Percentiles rank a stretch among this genome's conserved stretches.
Evolutionary conservation across 371 early-diverging fungal genomes (phyloP).

Genomic region (Syncephalis plumigaleata): DNA sequence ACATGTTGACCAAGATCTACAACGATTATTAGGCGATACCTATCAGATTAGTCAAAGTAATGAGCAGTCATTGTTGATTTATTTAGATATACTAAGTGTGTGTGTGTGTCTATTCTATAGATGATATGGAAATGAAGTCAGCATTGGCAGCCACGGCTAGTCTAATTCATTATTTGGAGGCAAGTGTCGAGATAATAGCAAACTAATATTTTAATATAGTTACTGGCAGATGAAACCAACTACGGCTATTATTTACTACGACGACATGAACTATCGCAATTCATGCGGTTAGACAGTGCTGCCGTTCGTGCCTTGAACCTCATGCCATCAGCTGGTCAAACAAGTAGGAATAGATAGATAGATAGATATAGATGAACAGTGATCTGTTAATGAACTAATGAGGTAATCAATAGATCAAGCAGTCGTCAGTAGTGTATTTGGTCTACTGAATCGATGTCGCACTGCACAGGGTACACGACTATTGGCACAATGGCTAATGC

Average conservation of each 20-base stretch:
- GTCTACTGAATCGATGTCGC: slow-evolving; percentile 68
- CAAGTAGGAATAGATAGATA: slow-evolving; percentile 26
- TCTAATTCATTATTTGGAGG: slow-evolving; percentile 57
- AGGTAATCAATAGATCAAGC: slow-evolving; percentile 25
- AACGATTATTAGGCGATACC: slow-evolving; percentile 50
- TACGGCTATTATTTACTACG: slow-evolving; percentile 48
- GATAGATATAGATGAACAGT: slow-evolving; percentile 9
- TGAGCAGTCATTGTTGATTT: slow-evolving; percentile 7
- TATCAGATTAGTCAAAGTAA: slow-evolving; percentile 44
- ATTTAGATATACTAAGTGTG: background rate
- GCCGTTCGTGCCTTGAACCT: slow-evolving; percentile 80
- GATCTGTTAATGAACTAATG: background rate
- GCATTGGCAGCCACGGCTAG: slow-evolving; percentile 66
- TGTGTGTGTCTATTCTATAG: slow-evolving; percentile 10
- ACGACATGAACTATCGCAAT: slow-evolving; percentile 68
- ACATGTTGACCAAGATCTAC: slow-evolving; percentile 74
- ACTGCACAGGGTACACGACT: slow-evolving; percentile 83
- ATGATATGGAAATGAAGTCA: slow-evolving; percentile 62
- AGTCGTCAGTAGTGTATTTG: slow-evolving; percentile 67
- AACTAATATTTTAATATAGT: slow-evolving; percentile 11
- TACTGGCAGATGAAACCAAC: slow-evolving; percentile 55
- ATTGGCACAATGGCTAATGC: slow-evolving; percentile 85
- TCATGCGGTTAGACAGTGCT: slow-evolving; percentile 82
- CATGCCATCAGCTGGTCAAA: slow-evolving; percentile 28
- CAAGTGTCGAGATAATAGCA: slow-evolving; percentile 10